Base-by-base conservation (phyloP, 108 stramenopile species). In the Cyclostephanos tholiformis region DNA sequence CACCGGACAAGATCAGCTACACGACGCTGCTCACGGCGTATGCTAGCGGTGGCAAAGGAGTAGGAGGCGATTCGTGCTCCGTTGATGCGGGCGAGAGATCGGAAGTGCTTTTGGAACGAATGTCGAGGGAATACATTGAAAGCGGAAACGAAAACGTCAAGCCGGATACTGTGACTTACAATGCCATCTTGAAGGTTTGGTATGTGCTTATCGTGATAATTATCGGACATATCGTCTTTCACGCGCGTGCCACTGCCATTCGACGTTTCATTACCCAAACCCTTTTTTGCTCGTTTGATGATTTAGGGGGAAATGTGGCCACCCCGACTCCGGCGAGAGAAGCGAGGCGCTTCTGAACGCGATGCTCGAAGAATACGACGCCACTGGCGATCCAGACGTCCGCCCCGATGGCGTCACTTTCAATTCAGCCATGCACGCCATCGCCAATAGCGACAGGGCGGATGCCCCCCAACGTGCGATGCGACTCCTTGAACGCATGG, bases 141-240 rank as follows among this genome's bases (percentile, higher is more conserved):
- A 57, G 43, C 3, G 69, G 43, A 0, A 63, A 38, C 6, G 66
- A 4, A 13, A 57, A 43, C n/a, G 74, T 75, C 38, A 75, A 73
- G 63, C 77, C 86, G 12, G 86, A 87, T 68, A 87, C 86, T 8
- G 78, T 84, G 26, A 53, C 76, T 0, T 91, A 84, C 67, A 86
- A 86, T 27, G 87, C 78, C 43, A 86, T 91, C 12, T 63, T 91
- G 55, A 65, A 75, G 48, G 87, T 84, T 6, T 90, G 86, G 84
- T 76, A 62, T 61, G 75, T 68, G 29, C 6, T n/a, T n/a, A n/a
- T n/a, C n/a, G n/a, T n/a, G n/a, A n/a, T n/a, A n/a, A n/a, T n/a
- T n/a, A n/a, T n/a, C n/a, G n/a, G n/a, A n/a, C n/a, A n/a, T n/a
- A n/a, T n/a, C n/a, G n/a, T n/a, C n/a, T n/a, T n/a, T n/a, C n/a